Percentiles rank a stretch among this genome's conserved stretches.
These are phyloP conservation scores for Lentinula detonsa DNA, from an alignment of 768 basidiomycete genomes.

Conservation along the genomic window DNA sequence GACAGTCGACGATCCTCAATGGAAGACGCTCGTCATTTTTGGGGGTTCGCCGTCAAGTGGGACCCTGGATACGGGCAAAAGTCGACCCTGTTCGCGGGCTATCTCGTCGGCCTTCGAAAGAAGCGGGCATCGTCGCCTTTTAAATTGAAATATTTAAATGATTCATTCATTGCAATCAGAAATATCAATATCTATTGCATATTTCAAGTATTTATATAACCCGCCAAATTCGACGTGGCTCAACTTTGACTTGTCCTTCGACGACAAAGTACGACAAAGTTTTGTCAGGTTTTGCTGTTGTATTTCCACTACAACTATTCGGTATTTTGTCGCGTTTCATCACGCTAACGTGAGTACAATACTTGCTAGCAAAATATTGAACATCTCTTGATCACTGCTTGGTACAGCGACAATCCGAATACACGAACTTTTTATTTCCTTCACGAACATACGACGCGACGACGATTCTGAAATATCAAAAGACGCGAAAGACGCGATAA, in stretches of 20 bases:
- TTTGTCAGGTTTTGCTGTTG: background rate
- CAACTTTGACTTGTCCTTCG: background rate
- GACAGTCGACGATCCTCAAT: background rate
- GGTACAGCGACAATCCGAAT: too few relatives aligned
- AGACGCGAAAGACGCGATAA: background rate
- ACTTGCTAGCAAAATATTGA: background rate
- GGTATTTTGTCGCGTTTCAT: background rate
- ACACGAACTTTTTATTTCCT: background rate
- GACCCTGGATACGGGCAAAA: background rate
- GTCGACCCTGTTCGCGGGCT: background rate
- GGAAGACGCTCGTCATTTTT: background rate
- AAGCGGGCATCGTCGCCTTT: background rate
- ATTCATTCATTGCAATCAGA: background rate
- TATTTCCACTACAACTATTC: background rate
- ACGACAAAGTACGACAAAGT: background rate
- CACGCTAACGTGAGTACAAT: background rate
- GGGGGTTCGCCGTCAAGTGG: background rate
- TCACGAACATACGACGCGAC: background rate
- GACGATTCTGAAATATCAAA: background rate
- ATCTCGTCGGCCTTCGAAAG: background rate
- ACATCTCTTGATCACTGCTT: background rate
- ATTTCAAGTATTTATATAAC: background rate
- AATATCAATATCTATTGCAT: background rate
- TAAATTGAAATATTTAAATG: background rate
- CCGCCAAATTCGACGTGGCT: background rate